Evolutionary conservation across 2,329 filamentous ascomycete genomes (phyloP), one percentile per base, ranked within the genome.

Genomic region (Aspergillus vadensis): DNA sequence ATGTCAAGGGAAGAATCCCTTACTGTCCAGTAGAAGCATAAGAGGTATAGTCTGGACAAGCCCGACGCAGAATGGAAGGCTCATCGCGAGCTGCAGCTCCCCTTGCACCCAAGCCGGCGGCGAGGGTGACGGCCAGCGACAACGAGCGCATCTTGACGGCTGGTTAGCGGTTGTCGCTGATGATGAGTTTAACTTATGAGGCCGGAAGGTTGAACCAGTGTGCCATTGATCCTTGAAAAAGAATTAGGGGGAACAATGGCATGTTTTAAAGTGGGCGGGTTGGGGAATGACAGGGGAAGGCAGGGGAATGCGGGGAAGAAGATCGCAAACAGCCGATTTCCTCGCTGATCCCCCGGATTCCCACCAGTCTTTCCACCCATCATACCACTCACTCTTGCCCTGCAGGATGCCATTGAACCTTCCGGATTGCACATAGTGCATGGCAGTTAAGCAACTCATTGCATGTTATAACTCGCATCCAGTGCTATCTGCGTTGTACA

Each of bases 31-130:
- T 72, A 63, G 79, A 80, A 1, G 88, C 81, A 74, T 89, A 90
- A 50, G 77, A 72, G 17, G 81, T 81, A 73, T 90, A 91, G 71
- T 90, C 86, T 2, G 88, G 88, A 74, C 88, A 91, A 47, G 83
- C 85, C 61, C 72, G 70, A 59, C 70, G 70, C 27, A 74, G 62
- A 55, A 77, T 62, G 15, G 67, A 66, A 19, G 68, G 65, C 19
- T 69, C 65, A 47, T 76, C 69, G 30, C 62, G 70, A 36, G 53
- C 63, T 65, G 61, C 52, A 49, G 56, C 55, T 49, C 52, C 47
- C 43, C 30, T 60, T 57, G 58, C 60, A 43, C 58, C 47, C 10
- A 63, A 39, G 39, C 59, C 43, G 36, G 57, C 38, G 3, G 65
- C 53, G 36, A 69, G 56, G 50, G 61, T 61, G 8, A 67, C 39